Conservation (phyloP, 352 stramenopile genomes). For the Phytophthora fragariae region DNA sequence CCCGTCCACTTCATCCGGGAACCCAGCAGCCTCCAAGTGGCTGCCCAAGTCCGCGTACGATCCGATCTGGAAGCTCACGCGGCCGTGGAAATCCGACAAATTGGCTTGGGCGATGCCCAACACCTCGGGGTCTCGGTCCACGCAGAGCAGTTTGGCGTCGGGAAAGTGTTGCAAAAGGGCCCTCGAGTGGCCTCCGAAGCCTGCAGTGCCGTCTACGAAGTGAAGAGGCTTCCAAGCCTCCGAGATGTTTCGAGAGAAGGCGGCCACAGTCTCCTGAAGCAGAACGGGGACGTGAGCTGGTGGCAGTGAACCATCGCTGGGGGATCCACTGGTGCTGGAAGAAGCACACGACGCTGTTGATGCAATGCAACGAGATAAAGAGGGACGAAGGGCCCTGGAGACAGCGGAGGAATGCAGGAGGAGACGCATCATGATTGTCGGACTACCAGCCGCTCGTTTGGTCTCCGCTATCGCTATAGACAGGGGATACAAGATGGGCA, state of each 20-base stretch:
- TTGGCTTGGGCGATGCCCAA: conserved; percentile 62
- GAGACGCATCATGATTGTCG: conserved; percentile 16
- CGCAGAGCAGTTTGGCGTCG: conserved; percentile 69
- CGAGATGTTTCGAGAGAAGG: conserved; percentile 32
- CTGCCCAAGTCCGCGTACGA: conserved; percentile 65
- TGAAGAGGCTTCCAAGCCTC: conserved; percentile 29
- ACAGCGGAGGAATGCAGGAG: conserved; percentile 9
- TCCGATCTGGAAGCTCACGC: conserved; percentile 63
- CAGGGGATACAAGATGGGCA: conserved; percentile 20
- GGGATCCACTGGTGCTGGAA: not conserved
- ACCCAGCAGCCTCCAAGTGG: conserved; percentile 49
- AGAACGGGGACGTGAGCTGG: conserved; percentile 68
- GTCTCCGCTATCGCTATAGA: conserved; percentile 19
- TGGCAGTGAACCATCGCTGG: conserved; percentile 8
- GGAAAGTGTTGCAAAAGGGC: conserved; percentile 62
- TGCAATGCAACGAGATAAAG: conserved; percentile 3
- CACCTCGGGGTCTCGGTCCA: conserved; percentile 83
- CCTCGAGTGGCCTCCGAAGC: conserved; percentile 74
- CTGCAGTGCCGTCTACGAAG: conserved; percentile 81
- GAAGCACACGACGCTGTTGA: conserved; percentile 9
- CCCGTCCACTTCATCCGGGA: conserved; percentile 64
- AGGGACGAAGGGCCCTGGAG: conserved; percentile 2
- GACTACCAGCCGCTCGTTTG: conserved; percentile 1
- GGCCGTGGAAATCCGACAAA: conserved; percentile 52
- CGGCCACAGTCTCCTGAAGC: conserved; percentile 58